Base-by-base conservation (phyloP, 257 asterid species). In the Solanum corneliomulleri region DNA sequence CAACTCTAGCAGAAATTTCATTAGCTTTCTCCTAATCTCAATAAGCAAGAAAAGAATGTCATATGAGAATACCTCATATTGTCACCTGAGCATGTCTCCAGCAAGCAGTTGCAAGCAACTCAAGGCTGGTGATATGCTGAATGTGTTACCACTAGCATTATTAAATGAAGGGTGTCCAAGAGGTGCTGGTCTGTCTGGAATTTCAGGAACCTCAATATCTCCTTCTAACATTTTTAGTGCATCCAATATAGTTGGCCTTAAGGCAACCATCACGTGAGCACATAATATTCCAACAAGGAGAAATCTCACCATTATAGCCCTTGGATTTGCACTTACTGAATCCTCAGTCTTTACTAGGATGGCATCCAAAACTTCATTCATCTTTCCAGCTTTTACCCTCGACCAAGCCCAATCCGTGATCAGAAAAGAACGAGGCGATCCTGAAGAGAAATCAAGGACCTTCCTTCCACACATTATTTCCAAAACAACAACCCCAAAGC, bases 331-430 rank as follows among this genome's bases (percentile, higher is more conserved):
- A 74, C 84, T 93, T 56, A 88, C 85, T 4, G 94, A 88, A 82
- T 91, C 94, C 16, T 86, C 95, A 56, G 74, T 89, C 9, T 86
- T 90, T 89, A 94, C 14, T 25, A 96, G 90, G 71, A 89, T 85
- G 27, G 88, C 44, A 86, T 95, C 99, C 87, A 95, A 69, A 31
- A 89, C 97, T 85, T 90, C 88, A 85, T 93, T 96, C 9, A 91
- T 86, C 72, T 93, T 93, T 76, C 98, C 95, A 0, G 89, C 89
- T 56, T 95, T 96, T 90, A 96, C 92, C 25, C 91, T 91, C 3
- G 98, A 92, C 99, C 99, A 96, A 52, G 97, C 98, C 99, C 99
- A 96, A 87, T 96, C 99, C 0, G 99, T 94, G 86, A 96, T 92
- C 66, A 96, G 68, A 60, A 93, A 89, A 3, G 93, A 89, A 4